Evolutionary conservation across 148 eudicot genomes (phyloP), one percentile per base, ranked within the genome.

Genomic region (Heliosperma pusillum): DNA sequence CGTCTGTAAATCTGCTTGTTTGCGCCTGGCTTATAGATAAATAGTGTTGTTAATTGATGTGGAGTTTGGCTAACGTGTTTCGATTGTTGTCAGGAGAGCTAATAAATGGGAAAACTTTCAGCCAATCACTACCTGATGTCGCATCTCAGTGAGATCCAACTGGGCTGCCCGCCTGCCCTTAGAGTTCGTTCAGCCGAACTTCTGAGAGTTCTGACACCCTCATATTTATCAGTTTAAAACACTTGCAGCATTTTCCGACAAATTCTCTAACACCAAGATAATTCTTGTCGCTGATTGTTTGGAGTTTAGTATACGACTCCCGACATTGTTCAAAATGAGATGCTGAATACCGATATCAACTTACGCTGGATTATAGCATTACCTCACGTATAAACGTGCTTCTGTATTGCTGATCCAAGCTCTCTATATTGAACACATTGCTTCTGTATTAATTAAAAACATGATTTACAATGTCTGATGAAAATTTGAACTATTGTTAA

Each of bases 21-120:
- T 47, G 53, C 42, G 26, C 17, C 11, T 17, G 21, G 40, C 19
- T 75, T 24, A 33, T 27, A 57, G 66, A 24, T 44, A 3, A 3
- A 42, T 20, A 29, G 10, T 42, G 44, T 3, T 76, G 24, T 77
- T 30, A 11, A 60, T 47, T 24, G 52, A 9, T 36, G 47, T 71
- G 29, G 59, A 10, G 24, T 30, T 61, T 52, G 62, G 70, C 80
- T 63, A 61, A 77, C 29, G 17, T 30, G 22, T 55, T 53, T 75
- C 40, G 12, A 47, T n/a, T 80, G 36, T 70, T 72, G 6, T 40
- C 77, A 58, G 80, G 85, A 88, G 85, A 76, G 68, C 71, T 84
- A 67, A 76, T 65, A 50, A 40, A 77, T 22, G 58, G 53, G 66
- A 78, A 56, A 66, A 64, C 47, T 36, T 66, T 50, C 70, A 69